Percentiles rank a stretch among this genome's conserved stretches.
Evolutionary conservation across 2,329 filamentous ascomycete species (phyloP).

Genomic region (Achaetomium macrosporum): DNA sequence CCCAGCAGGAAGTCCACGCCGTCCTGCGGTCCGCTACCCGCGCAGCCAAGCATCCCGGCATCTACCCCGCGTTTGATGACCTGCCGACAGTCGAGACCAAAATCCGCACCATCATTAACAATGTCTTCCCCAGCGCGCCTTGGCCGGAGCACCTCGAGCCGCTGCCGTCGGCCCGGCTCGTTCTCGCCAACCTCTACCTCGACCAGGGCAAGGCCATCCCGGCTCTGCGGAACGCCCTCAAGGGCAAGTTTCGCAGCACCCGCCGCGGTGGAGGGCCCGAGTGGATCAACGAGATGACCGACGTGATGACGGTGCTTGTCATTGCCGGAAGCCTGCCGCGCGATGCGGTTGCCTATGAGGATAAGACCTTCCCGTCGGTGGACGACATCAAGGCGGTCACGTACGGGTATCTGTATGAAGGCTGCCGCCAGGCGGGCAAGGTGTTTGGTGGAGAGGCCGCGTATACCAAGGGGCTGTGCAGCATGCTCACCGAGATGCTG

Average conservation of each 20-base stretch:
- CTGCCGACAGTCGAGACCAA: slow-evolving; percentile 17
- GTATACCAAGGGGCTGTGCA: slow-evolving; percentile 21
- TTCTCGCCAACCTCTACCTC: slow-evolving; percentile 23
- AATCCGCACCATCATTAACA: slow-evolving; percentile 17
- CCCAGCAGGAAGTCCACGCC: slow-evolving; percentile 18
- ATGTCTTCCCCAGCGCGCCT: slow-evolving; percentile 12
- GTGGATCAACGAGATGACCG: slow-evolving; percentile 26
- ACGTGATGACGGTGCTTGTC: slow-evolving; percentile 22
- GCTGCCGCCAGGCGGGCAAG: slow-evolving; percentile 14
- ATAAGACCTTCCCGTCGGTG: slow-evolving; percentile 13
- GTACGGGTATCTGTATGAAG: slow-evolving; percentile 23
- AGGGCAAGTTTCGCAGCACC: slow-evolving; percentile 23
- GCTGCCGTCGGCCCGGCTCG: slow-evolving; percentile 23
- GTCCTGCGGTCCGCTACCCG: slow-evolving; percentile 15
- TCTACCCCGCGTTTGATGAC: slow-evolving; percentile 15
- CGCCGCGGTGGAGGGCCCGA: slow-evolving; percentile 20
- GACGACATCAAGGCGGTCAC: slow-evolving; percentile 20
- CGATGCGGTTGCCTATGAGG: slow-evolving; percentile 9
- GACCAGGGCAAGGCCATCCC: slow-evolving; percentile 17
- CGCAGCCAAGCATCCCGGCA: slow-evolving; percentile 10
- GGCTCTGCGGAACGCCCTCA: slow-evolving; percentile 26
- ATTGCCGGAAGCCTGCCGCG: slow-evolving; percentile 12
- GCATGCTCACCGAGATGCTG: slow-evolving; percentile 16
- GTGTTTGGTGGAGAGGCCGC: slow-evolving; percentile 23
- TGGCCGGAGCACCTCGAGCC: slow-evolving; percentile 30